Percentiles rank a stretch among this genome's conserved stretches.
Evolutionary conservation across 2,329 filamentous ascomycete species (phyloP).

Genomic region (Sordariomycetes sp.): DNA sequence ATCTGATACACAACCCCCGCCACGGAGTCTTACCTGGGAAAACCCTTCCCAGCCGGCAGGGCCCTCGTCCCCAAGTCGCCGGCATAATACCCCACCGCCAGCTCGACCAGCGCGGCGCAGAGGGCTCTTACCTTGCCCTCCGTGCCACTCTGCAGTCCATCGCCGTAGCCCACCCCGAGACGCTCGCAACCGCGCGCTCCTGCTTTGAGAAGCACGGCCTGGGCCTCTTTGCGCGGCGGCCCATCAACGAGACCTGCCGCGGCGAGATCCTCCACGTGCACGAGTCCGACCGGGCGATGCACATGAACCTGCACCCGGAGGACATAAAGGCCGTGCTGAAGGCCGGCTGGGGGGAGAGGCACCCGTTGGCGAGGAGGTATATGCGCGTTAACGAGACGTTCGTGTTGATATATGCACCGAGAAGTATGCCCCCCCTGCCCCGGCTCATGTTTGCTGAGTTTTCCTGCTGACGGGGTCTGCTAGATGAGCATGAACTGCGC

Average conservation of each 20-base stretch:
- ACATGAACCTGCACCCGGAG: conserved; percentile 69
- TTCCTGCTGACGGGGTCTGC: neutral
- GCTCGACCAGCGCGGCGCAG: conserved; percentile 52
- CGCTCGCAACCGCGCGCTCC: conserved; percentile 52
- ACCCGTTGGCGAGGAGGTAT: conserved; percentile 55
- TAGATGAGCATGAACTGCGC: conserved; percentile 54
- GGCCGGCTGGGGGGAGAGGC: conserved; percentile 69
- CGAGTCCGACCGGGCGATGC: conserved; percentile 64
- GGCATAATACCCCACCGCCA: conserved; percentile 80
- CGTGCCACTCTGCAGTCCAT: conserved; percentile 41
- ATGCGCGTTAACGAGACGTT: conserved; percentile 65
- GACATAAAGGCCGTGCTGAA: conserved; percentile 64
- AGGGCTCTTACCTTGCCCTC: conserved; percentile 43
- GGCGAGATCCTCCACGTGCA: conserved; percentile 82
- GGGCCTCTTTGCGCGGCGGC: conserved; percentile 58
- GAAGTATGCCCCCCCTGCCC: conserved; percentile 28
- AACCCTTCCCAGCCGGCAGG: conserved; percentile 49
- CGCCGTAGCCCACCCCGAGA: conserved; percentile 28
- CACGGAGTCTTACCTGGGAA: conserved; percentile 44
- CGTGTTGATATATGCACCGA: conserved; percentile 72
- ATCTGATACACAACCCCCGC: conserved; percentile 30
- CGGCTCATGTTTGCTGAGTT: neutral
- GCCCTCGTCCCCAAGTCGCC: conserved; percentile 54
- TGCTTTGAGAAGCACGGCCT: conserved; percentile 78
- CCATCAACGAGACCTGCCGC: conserved; percentile 59